Conservation (phyloP, 2,329 filamentous ascomycete species). For the Diplodia seriata region DNA sequence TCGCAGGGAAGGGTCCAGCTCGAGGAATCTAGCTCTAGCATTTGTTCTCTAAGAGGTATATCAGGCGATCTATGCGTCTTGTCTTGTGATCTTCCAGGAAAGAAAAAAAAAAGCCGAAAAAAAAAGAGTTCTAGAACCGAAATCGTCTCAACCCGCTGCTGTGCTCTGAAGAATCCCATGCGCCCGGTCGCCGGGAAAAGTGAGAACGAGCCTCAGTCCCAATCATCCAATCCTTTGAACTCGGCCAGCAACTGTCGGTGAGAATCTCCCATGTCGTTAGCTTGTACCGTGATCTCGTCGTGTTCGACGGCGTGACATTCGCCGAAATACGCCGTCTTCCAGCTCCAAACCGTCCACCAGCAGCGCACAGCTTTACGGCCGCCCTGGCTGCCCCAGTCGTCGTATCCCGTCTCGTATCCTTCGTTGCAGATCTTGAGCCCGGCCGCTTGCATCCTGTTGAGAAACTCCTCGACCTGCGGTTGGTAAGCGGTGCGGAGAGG, state of each 20-base stretch:
- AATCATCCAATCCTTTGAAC: slow-evolving; percentile 10
- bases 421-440: slow-evolving; percentile 64
- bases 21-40: slow-evolving; percentile 15
- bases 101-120: not conserved
- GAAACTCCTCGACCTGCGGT: slow-evolving; percentile 69
- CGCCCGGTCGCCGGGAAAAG: slow-evolving; percentile 4
- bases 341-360: slow-evolving; percentile 71
- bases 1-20: slow-evolving; percentile 3
- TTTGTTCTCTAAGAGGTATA: slow-evolving; percentile 6
- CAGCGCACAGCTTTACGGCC: slow-evolving; percentile 63
- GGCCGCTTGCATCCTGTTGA: slow-evolving; percentile 63
- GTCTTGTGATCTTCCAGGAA: slow-evolving; percentile 15
- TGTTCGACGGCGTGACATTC: slow-evolving; percentile 20
- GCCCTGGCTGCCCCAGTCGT: slow-evolving; percentile 72
- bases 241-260: slow-evolving; percentile 24
- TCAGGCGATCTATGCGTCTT: slow-evolving; percentile 22
- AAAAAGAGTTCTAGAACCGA: not conserved
- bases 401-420: slow-evolving; percentile 69
- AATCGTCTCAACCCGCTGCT: not conserved
- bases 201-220: slow-evolving; percentile 4
- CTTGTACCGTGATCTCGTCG: slow-evolving; percentile 16
- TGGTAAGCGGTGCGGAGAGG: slow-evolving; percentile 77
- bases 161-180: slow-evolving; percentile 1
- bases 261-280: slow-evolving; percentile 16
- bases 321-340: slow-evolving; percentile 35